phyloP scores from a whole-genome alignment of 345 rosid genomes.

The Carallia pectinifolia region DNA sequence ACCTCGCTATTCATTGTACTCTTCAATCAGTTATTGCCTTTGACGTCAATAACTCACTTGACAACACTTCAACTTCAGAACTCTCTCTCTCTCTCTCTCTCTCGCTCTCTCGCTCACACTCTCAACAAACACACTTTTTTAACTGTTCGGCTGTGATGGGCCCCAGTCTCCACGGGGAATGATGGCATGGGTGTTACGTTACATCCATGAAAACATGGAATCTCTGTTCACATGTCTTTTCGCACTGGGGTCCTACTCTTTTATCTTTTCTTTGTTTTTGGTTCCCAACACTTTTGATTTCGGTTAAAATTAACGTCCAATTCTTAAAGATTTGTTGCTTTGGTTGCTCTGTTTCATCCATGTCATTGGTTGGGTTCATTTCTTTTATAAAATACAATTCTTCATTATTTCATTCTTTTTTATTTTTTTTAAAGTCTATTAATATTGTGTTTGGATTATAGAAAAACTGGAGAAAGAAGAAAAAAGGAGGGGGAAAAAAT shows the following conservation, averaged over 20 bases:
- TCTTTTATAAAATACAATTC: too few species aligned
- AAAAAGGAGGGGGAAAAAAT: too few species aligned
- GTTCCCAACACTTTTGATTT: neutral
- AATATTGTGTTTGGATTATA: too few species aligned
- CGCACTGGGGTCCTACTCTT: neutral
- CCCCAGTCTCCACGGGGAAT: neutral
- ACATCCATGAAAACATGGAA: constrained; percentile 24
- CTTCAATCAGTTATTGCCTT: neutral
- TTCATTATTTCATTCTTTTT: too few species aligned
- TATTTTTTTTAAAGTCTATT: too few species aligned
- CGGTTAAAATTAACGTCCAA: neutral
- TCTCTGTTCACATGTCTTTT: constrained; percentile 6
- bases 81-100: neutral
- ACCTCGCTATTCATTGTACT: constrained; percentile 13
- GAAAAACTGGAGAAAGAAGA: too few species aligned
- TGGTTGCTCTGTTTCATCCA: neutral
- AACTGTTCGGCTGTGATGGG: neutral
- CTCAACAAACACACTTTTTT: neutral
- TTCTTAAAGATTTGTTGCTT: neutral
- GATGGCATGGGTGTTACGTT: constrained; percentile 12
- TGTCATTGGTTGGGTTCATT: too few species aligned
- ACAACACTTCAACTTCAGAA: constrained; percentile 8
- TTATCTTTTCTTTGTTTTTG: too few species aligned
- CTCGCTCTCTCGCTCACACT: neutral
- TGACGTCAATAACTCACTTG: constrained; percentile 32